These are phyloP conservation scores for Vanrija sp. DNA, from an alignment of 1,284 basidiomycete genomes.

Conservation along the genomic window DNA sequence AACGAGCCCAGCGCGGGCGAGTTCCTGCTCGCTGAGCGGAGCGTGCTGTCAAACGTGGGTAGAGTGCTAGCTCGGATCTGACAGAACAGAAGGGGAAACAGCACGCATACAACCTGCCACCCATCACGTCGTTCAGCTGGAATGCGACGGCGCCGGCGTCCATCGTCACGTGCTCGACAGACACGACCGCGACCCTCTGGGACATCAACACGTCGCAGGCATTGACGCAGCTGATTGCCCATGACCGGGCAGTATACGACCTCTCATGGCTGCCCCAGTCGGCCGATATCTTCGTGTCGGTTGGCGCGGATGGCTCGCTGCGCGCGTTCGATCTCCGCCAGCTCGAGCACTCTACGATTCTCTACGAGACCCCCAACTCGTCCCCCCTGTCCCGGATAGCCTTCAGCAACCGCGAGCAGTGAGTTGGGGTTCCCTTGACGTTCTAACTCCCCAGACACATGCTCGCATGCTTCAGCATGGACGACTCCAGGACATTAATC, in stretches of 20 bases:
- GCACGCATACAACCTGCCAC: constrained; percentile 64
- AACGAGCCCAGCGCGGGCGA: constrained; percentile 55
- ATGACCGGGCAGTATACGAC: constrained; percentile 83
- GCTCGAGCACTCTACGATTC: constrained; percentile 95
- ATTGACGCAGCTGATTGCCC: constrained; percentile 94
- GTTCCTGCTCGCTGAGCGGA: constrained; percentile 42
- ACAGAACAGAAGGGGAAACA: constrained; percentile 67
- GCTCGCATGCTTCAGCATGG: constrained; percentile 55
- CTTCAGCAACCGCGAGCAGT: constrained; percentile 54
- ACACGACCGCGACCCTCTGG: constrained; percentile 94
- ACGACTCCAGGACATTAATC: constrained; percentile 78
- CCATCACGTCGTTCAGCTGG: constrained; percentile 93
- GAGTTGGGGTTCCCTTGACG: neutral
- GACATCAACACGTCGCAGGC: constrained; percentile 95
- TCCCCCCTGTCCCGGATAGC: constrained; percentile 77
- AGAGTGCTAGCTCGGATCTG: constrained; percentile 10
- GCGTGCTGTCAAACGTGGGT: constrained; percentile 72
- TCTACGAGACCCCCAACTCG: constrained; percentile 79
- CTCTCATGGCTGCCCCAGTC: constrained; percentile 94
- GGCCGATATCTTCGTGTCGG: constrained; percentile 95
- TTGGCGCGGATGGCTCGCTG: constrained; percentile 93
- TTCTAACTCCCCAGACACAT: constrained; percentile 36
- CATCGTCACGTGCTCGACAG: constrained; percentile 92
- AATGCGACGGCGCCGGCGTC: constrained; percentile 80
- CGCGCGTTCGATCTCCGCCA: constrained; percentile 95